phyloP scores from a whole-genome alignment of 2,329 filamentous ascomycete species.

The Pseudogymnoascus verrucosus region DNA sequence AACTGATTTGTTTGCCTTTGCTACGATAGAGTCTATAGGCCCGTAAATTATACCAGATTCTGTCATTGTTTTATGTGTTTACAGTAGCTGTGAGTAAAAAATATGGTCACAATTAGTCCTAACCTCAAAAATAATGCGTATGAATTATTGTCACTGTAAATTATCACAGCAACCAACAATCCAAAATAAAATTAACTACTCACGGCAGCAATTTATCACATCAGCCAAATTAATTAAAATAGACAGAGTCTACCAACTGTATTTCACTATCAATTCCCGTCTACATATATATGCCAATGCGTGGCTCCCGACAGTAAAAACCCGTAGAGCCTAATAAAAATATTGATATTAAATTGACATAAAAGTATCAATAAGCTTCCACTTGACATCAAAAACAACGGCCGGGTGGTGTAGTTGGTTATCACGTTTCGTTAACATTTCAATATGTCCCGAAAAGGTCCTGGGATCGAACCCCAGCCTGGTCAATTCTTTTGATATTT shows the following conservation, averaged over 20 bases:
- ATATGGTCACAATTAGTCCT: background rate
- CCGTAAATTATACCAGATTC: background rate
- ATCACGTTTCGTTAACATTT: background rate
- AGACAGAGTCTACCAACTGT: background rate
- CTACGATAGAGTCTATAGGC: background rate
- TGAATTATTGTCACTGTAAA: background rate
- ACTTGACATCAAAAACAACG: background rate
- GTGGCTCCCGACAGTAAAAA: background rate
- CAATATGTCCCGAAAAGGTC: background rate
- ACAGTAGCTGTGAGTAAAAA: background rate
- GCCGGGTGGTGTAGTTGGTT: constrained; percentile 6
- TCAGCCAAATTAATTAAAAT: background rate
- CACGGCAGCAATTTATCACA: background rate
- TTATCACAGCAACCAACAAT: background rate
- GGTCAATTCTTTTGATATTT: constrained; percentile 1
- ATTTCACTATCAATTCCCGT: background rate
- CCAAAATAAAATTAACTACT: background rate
- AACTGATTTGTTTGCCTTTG: background rate
- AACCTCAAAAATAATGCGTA: background rate
- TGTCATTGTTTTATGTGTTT: background rate
- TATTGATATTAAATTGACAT: background rate
- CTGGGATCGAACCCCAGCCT: constrained; percentile 6
- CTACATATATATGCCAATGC: background rate
- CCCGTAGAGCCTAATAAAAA: background rate
- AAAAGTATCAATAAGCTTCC: background rate